Conservation (phyloP, 495 filamentous ascomycete species). For the Chaetomium fimeti region DNA sequence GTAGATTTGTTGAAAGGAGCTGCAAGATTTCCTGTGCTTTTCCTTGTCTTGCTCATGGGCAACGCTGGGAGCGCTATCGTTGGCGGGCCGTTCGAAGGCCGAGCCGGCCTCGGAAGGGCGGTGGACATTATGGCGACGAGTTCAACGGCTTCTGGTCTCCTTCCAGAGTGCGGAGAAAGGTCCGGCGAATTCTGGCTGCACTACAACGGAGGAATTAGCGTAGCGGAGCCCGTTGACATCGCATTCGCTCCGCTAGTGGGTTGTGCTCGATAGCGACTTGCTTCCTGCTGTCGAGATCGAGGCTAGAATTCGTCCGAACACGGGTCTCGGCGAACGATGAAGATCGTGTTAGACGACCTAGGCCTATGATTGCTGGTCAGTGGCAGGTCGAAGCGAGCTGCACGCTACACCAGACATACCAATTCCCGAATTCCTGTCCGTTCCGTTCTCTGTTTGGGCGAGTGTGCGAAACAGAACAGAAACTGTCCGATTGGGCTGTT, state of each 20-base stretch:
- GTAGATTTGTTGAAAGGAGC: constrained; percentile 48
- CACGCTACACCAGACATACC: no score
- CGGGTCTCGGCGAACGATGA: no score
- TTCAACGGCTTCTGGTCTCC: neutral
- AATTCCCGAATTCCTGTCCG: no score
- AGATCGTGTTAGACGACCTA: no score
- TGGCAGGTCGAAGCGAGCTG: no score
- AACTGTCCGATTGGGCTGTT: constrained; percentile 7
- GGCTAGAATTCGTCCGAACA: no score
- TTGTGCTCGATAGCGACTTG: neutral
- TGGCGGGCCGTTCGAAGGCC: constrained; percentile 62
- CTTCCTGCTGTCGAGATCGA: neutral
- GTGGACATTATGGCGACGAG: constrained; percentile 52
- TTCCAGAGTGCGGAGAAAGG: neutral
- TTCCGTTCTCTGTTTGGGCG: neutral
- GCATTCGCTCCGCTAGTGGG: neutral
- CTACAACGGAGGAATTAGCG: neutral
- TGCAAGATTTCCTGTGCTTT: constrained; percentile 53
- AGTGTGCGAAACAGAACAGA: neutral
- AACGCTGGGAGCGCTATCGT: constrained; percentile 66
- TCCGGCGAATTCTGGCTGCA: constrained; percentile 2
- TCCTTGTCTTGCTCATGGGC: constrained; percentile 68
- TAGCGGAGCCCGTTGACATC: constrained; percentile 5
- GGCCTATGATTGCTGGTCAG: no score
- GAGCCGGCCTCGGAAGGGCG: constrained; percentile 62